Evolutionary conservation across 352 stramenopile genomes (phyloP).

Genomic region (Globisporangium cylindrosporum): DNA sequence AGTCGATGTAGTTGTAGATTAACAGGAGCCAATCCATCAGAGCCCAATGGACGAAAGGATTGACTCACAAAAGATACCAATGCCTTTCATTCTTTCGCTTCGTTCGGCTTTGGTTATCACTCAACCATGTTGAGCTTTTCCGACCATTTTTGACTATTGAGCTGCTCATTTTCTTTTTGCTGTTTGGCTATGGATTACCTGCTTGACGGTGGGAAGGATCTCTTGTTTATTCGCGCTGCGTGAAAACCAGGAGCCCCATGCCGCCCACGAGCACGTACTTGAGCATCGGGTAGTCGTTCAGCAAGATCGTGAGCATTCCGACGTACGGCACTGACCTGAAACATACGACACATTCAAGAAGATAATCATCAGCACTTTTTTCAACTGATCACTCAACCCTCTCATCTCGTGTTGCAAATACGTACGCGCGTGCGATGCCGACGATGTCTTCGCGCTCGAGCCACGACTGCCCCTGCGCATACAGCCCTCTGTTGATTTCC

Average conservation of each 20-base stretch:
- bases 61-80: neutral
- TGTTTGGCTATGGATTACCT: neutral
- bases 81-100: neutral
- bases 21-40: neutral
- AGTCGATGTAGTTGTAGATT: neutral
- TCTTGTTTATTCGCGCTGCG: slow-evolving; percentile 62
- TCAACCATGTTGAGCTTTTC: neutral
- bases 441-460: slow-evolving; percentile 98
- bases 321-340: slow-evolving; percentile 94
- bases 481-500: slow-evolving; percentile 78
- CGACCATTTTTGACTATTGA: neutral
- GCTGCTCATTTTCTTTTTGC: neutral
- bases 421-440: slow-evolving; percentile 91
- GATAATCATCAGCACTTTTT: neutral
- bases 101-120: neutral
- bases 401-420: slow-evolving; percentile 9
- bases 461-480: slow-evolving; percentile 97
- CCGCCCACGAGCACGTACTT: slow-evolving; percentile 88
- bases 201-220: neutral
- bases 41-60: neutral
- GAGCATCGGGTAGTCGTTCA: slow-evolving; percentile 98
- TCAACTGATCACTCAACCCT: neutral
- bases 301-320: slow-evolving; percentile 98
- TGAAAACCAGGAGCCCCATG: slow-evolving; percentile 82
- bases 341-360: slow-evolving; percentile 10